phyloP scores from a whole-genome alignment of 768 basidiomycete genomes.

The Tylopilus cervinicoccineus region DNA sequence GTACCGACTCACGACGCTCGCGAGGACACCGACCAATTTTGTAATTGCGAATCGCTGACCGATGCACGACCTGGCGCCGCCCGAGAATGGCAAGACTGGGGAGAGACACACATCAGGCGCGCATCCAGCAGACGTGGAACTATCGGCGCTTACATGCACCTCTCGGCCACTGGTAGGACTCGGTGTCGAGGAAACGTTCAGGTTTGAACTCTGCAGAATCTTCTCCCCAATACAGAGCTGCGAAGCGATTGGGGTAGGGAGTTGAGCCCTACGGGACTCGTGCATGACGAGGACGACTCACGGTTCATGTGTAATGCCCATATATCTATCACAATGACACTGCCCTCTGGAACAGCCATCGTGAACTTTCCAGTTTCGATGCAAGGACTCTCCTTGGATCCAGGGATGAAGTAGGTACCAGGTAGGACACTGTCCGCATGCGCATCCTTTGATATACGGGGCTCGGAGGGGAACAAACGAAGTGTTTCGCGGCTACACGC shows the following conservation, averaged over 20 bases:
- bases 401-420: constrained; percentile 32
- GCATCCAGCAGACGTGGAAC: background rate
- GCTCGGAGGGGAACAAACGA: constrained; percentile 38
- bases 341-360: constrained; percentile 38
- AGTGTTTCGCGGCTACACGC: constrained; percentile 46
- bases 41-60: constrained; percentile 46
- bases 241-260: too few relatives aligned
- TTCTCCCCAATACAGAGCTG: constrained; percentile 49
- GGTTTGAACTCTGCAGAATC: constrained; percentile 44
- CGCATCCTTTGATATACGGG: constrained; percentile 35
- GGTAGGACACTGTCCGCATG: constrained; percentile 33
- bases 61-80: constrained; percentile 44
- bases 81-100: constrained; percentile 43
- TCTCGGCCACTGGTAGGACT: constrained; percentile 48
- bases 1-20: constrained; percentile 41
- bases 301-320: constrained; percentile 44
- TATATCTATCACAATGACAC: constrained; percentile 38
- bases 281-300: constrained; percentile 21
- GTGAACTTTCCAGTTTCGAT: constrained; percentile 28
- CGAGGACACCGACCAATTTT: constrained; percentile 40
- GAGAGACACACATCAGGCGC: background rate
- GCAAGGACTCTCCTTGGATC: constrained; percentile 5
- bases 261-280: background rate
- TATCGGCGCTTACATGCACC: constrained; percentile 2
- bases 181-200: constrained; percentile 48